Evolutionary conservation across 2,329 filamentous ascomycete genomes (phyloP), one percentile per base, ranked within the genome.

Genomic region (Pleomassaria siparia): DNA sequence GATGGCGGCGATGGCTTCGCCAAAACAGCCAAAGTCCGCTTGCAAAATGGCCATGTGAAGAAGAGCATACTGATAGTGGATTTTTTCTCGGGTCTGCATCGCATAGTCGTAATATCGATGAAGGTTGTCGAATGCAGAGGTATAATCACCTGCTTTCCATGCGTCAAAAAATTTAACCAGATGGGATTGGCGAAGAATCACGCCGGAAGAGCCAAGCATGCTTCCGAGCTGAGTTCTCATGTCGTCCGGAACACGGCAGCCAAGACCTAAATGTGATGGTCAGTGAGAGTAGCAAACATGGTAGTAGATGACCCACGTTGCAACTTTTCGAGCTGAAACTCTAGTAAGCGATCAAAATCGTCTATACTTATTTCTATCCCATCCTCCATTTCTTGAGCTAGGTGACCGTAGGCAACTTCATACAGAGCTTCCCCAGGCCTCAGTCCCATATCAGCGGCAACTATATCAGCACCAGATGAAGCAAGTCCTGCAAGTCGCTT

Each of bases 51-150:
- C 92, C 49, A 96, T 81, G 64, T 96, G 96, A 64, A 99, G 85
- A 12, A 97, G 75, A 0, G 94, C 94, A 66, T 96, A 96, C 66
- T 97, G 94, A 63, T 99, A 97, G 60, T 91, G 91, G 4, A 88
- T 82, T 20, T 88, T 85, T 60, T 95, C 88, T 50, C 85, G 78
- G 56, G 85, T 88, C 61, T 94, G 88, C 83, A 95, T 91, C 1
- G 91, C 94, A 70, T 96, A 96, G 69, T 99, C 94, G 62, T 96
- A 99, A 70, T 96, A 99, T 43, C 90, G 86, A 69, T 97, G 91
- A 16, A 99, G 78, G 56, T 86, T 86, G 62, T 99, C 92, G 65
- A 96, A 94, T 0, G 94, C 88, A 1, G 88, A 89, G 11, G 88
- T 85, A 62, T 92, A 95, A 70, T 97, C 91, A 4, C 92, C 92